phyloP scores from a whole-genome alignment of 345 rosid genomes.

The Cardamine occulta region DNA sequence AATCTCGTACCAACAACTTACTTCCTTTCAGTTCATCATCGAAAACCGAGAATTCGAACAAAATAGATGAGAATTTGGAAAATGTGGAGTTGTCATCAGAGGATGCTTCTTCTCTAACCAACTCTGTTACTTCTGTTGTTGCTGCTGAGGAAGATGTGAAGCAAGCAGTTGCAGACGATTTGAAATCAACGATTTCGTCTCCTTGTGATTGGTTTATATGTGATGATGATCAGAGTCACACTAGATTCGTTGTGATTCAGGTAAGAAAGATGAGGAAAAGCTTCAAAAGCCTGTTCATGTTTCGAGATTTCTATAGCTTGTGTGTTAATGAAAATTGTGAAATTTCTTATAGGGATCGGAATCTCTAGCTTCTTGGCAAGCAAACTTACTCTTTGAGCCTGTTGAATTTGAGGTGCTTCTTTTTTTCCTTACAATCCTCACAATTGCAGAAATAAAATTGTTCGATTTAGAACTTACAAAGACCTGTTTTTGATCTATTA shows the following conservation, averaged over 20 bases:
- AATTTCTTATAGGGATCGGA: slow-evolving; percentile 69
- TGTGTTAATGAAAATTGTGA: neutral
- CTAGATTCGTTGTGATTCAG: slow-evolving; percentile 92
- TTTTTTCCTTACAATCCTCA: neutral
- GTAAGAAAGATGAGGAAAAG: slow-evolving; percentile 39
- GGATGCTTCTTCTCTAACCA: slow-evolving; percentile 68
- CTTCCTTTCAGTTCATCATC: slow-evolving; percentile 54
- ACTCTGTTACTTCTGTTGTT: slow-evolving; percentile 89
- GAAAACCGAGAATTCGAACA: slow-evolving; percentile 11
- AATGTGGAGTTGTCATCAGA: slow-evolving; percentile 48
- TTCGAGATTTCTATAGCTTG: neutral
- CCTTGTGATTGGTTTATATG: slow-evolving; percentile 97
- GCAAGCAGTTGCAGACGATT: slow-evolving; percentile 94
- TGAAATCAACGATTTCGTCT: slow-evolving; percentile 73
- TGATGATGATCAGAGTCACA: slow-evolving; percentile 73
- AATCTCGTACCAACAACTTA: slow-evolving; percentile 62
- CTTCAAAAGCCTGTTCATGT: neutral
- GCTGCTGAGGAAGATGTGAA: slow-evolving; percentile 96
- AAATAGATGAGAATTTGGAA: slow-evolving; percentile 23
- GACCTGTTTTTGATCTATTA: slow-evolving; percentile 22
- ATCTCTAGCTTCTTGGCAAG: slow-evolving; percentile 88
- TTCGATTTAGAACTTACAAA: neutral
- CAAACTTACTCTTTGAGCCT: slow-evolving; percentile 86
- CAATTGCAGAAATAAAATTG: neutral
- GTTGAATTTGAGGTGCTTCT: slow-evolving; percentile 73